phyloP scores from a whole-genome alignment of 2,329 filamentous ascomycete species.

The Colletotrichum musicola region DNA sequence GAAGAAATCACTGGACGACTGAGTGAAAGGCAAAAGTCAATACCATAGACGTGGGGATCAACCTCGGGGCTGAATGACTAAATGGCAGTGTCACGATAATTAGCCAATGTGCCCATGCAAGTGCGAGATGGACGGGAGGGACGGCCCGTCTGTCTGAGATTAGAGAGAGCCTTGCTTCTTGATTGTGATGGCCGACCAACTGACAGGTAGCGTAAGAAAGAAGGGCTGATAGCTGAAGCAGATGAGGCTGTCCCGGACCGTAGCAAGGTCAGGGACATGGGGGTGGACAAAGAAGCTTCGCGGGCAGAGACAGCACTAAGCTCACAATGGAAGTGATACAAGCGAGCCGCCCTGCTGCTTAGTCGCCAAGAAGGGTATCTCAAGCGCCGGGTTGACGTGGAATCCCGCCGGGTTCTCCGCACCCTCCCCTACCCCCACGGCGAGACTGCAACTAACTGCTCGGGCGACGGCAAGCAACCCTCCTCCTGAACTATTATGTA shows the following conservation, averaged over 20 bases:
- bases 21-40: constrained; percentile 29
- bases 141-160: background rate
- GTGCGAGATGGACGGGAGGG: background rate
- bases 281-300: constrained; percentile 7
- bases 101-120: background rate
- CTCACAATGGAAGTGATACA: background rate
- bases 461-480: background rate
- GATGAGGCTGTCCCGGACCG: background rate
- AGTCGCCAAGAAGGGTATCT: constrained; percentile 6
- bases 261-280: constrained; percentile 14
- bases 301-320: background rate
- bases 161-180: too few relatives aligned
- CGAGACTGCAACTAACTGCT: too few relatives aligned
- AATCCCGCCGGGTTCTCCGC: constrained; percentile 26
- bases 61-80: constrained; percentile 37
- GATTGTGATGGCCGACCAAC: background rate
- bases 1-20: constrained; percentile 25
- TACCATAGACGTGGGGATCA: constrained; percentile 37
- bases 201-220: background rate
- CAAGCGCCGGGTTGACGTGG: constrained; percentile 7
- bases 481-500: background rate
- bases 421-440: background rate
- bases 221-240: background rate
- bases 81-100: constrained; percentile 35
- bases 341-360: background rate